Conservation (phyloP, 345 rosid genomes). For the Trapa bicornis region DNA sequence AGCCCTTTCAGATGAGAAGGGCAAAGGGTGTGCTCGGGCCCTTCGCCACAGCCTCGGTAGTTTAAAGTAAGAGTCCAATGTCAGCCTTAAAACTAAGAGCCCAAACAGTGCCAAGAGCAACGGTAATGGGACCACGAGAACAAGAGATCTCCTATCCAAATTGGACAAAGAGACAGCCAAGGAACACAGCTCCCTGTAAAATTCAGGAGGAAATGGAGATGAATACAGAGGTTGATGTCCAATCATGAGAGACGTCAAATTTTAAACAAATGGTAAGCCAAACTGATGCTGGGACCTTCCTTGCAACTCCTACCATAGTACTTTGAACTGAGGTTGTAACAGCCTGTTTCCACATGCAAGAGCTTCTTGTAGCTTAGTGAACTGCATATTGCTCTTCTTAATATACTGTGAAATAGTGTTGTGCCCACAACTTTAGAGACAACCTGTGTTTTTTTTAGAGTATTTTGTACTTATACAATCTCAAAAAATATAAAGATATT, state of each 20-base stretch:
- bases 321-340: constrained; percentile 5
- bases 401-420: background rate
- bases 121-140: constrained; percentile 33
- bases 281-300: background rate
- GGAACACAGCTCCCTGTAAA: constrained; percentile 23
- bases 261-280: constrained; percentile 17
- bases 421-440: no score
- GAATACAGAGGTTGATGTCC: constrained; percentile 21
- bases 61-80: constrained; percentile 25
- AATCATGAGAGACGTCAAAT: constrained; percentile 23
- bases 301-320: background rate
- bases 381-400: constrained; percentile 9
- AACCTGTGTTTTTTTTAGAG: background rate
- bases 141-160: constrained; percentile 23
- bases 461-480: background rate
- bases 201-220: constrained; percentile 20
- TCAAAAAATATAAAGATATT: no score
- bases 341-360: constrained; percentile 8
- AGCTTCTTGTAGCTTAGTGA: constrained; percentile 3
- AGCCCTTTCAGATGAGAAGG: constrained; percentile 35
- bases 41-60: constrained; percentile 58
- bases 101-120: constrained; percentile 17
- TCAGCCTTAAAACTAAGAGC: constrained; percentile 20
- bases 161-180: constrained; percentile 20
- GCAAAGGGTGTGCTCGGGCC: constrained; percentile 37